Evolutionary conservation across 2,329 filamentous ascomycete species (phyloP).

Genomic region (Cladophialophora carrionii): DNA sequence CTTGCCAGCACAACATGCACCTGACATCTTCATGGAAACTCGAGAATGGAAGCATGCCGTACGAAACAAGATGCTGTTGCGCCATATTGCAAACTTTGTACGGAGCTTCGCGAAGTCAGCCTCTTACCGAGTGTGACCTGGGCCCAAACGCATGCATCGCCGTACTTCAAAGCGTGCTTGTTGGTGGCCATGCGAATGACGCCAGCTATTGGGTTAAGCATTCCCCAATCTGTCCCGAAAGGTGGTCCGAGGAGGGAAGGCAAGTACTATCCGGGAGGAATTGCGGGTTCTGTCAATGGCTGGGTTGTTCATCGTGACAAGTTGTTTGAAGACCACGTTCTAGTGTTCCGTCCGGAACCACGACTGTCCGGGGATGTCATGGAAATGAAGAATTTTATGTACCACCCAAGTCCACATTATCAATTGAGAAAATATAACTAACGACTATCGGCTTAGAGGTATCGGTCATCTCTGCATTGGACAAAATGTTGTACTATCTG

Average conservation of each 20-base stretch:
- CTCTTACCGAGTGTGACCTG: constrained; percentile 20
- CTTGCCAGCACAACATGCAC: constrained; percentile 60
- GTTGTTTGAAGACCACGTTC: constrained; percentile 9
- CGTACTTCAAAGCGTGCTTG: constrained; percentile 28
- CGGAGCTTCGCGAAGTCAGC: constrained; percentile 42
- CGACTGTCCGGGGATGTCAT: constrained; percentile 45
- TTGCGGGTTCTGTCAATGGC: constrained; percentile 37
- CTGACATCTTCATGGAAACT: constrained; percentile 41
- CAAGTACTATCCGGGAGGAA: constrained; percentile 16
- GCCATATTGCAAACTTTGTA: constrained; percentile 54
- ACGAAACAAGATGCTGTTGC: too few relatives aligned
- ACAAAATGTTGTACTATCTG: constrained; percentile 58
- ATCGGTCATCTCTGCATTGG: constrained; percentile 61
- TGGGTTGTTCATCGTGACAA: constrained; percentile 49
- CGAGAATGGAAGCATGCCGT: constrained; percentile 62
- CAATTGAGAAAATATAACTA: background rate
- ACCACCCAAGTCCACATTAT: constrained; percentile 49
- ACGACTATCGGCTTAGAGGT: constrained; percentile 51
- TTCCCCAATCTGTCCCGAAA: constrained; percentile 36
- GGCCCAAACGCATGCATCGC: constrained; percentile 20
- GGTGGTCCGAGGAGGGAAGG: constrained; percentile 29
- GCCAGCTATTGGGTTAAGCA: constrained; percentile 36
- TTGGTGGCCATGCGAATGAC: constrained; percentile 28
- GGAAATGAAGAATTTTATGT: constrained; percentile 58
- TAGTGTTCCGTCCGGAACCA: constrained; percentile 2